phyloP scores from a whole-genome alignment of 495 filamentous ascomycete species.

The Hypoxylon trugodes region DNA sequence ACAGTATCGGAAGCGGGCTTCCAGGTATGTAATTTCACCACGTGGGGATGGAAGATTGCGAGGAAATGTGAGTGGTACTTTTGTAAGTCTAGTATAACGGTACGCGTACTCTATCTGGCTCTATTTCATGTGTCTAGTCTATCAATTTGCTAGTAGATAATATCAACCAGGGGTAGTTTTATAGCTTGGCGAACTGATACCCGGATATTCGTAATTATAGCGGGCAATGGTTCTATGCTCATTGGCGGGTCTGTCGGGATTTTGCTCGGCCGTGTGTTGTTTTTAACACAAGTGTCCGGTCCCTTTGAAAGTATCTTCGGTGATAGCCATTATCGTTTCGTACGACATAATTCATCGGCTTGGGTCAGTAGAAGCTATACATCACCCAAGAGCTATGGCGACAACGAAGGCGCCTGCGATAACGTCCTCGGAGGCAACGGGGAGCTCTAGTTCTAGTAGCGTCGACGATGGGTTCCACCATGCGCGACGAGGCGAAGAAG shows the following conservation, averaged over 20 bases:
- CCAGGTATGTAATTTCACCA: not conserved
- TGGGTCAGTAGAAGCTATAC: not conserved
- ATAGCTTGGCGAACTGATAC: slow-evolving; percentile 8
- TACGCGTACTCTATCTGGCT: slow-evolving; percentile 2
- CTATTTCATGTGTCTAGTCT: not conserved
- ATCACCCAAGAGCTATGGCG: slow-evolving; percentile 10
- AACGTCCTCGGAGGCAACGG: slow-evolving; percentile 23
- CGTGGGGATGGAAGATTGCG: not conserved
- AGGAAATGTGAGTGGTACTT: not conserved
- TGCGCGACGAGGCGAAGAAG: slow-evolving; percentile 34
- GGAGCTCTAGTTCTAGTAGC: slow-evolving; percentile 34
- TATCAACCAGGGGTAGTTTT: slow-evolving; percentile 7
- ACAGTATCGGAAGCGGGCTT: slow-evolving; percentile 12
- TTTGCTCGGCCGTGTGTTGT: not conserved
- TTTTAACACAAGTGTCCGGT: slow-evolving; percentile 5
- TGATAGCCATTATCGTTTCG: not conserved
- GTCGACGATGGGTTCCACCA: slow-evolving; percentile 39
- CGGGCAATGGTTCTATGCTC: slow-evolving; percentile 27
- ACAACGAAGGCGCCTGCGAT: slow-evolving; percentile 36
- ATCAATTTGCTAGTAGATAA: slow-evolving; percentile 6
- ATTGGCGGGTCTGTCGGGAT: slow-evolving; percentile 6
- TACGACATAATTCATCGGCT: not conserved
- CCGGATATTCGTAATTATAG: slow-evolving; percentile 36
- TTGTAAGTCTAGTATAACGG: not conserved
- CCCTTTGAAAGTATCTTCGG: not conserved